A percentile compares a stretch with the other conserved stretches of the same genome.
These are phyloP conservation scores for Candida ulmi DNA, from an alignment of 805 yeast genomes.

Conservation along the genomic window DNA sequence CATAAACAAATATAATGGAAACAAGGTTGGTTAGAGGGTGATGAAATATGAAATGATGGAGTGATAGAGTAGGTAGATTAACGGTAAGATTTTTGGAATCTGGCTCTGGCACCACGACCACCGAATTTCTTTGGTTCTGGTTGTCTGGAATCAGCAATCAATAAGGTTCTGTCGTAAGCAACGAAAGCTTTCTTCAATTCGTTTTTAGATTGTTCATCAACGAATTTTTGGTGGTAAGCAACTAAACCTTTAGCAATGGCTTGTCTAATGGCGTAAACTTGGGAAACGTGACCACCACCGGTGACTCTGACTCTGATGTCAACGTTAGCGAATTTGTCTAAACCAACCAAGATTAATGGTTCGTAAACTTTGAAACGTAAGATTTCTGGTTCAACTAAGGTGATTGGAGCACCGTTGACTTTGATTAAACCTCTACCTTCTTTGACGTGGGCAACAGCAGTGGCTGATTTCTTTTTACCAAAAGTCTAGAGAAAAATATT, in stretches of 20 bases:
- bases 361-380: conserved; percentile 99
- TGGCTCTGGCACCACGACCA: conserved; percentile 99
- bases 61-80: conserved; percentile 32
- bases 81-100: conserved; percentile 99
- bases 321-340: conserved; percentile 96
- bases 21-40: conserved; percentile 6
- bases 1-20: conserved; percentile 3
- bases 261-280: conserved; percentile 99
- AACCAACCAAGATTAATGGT: conserved; percentile 96
- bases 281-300: conserved; percentile 99
- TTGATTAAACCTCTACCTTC: conserved; percentile 99
- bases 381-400: conserved; percentile 98
- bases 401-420: conserved; percentile 99
- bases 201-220: conserved; percentile 99
- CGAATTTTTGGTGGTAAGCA: conserved; percentile 99
- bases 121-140: conserved; percentile 99
- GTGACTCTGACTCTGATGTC: conserved; percentile 99
- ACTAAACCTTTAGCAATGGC: conserved; percentile 99
- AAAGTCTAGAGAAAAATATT: conserved; percentile 71
- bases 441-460: conserved; percentile 99
- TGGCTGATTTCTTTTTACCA: conserved; percentile 99
- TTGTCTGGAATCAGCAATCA: conserved; percentile 99
- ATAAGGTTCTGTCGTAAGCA: conserved; percentile 97
- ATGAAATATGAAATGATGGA: conserved; percentile 12
- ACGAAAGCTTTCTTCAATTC: conserved; percentile 98